phyloP scores from a whole-genome alignment of 2,329 filamentous ascomycete genomes.

The Metarhizium album region DNA sequence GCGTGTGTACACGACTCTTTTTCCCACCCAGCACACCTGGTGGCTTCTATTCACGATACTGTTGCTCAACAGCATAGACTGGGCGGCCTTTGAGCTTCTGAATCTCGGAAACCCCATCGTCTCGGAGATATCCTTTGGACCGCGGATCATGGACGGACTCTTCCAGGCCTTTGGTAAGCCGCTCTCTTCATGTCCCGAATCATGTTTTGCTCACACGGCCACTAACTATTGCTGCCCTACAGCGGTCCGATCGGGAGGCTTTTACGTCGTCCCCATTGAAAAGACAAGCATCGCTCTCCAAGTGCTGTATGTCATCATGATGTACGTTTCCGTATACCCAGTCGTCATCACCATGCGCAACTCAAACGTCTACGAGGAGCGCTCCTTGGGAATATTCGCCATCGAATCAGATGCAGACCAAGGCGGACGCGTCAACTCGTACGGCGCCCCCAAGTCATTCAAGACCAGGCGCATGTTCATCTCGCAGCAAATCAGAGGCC shows the following conservation, averaged over 20 bases:
- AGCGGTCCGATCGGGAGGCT: slow-evolving; percentile 54
- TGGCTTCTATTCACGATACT: slow-evolving; percentile 50
- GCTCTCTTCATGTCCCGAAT: neutral
- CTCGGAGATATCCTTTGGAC: slow-evolving; percentile 37
- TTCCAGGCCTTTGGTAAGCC: slow-evolving; percentile 48
- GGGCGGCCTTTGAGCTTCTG: slow-evolving; percentile 54
- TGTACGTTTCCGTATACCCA: slow-evolving; percentile 56
- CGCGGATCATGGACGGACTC: slow-evolving; percentile 50
- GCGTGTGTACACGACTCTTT: slow-evolving; percentile 52
- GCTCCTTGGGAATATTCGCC: slow-evolving; percentile 48
- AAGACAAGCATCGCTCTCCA: slow-evolving; percentile 46
- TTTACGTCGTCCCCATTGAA: slow-evolving; percentile 53
- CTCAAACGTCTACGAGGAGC: slow-evolving; percentile 37
- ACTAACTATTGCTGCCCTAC: neutral
- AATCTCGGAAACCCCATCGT: slow-evolving; percentile 51
- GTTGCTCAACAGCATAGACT: slow-evolving; percentile 30
- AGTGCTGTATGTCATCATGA: slow-evolving; percentile 51
- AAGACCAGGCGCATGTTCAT: slow-evolving; percentile 25
- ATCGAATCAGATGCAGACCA: slow-evolving; percentile 4
- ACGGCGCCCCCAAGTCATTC: neutral
- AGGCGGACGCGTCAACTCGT: slow-evolving; percentile 2
- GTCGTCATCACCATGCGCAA: slow-evolving; percentile 50
- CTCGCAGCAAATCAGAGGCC: slow-evolving; percentile 48
- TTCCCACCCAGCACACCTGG: slow-evolving; percentile 53
- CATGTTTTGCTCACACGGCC: too few relatives aligned